Conservation (phyloP, 768 basidiomycete species). For the Amanita molliuscula region DNA sequence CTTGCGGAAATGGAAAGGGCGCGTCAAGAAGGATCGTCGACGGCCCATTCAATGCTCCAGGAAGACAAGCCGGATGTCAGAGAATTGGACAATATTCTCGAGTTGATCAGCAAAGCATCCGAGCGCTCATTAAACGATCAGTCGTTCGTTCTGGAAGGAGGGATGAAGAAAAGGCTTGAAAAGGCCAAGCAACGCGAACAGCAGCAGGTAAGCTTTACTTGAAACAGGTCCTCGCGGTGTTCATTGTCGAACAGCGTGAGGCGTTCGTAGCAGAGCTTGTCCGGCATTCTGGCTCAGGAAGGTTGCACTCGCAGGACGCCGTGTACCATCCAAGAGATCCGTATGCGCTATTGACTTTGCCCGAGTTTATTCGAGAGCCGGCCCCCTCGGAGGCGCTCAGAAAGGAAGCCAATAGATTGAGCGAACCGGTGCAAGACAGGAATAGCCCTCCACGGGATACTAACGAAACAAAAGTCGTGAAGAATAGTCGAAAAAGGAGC, state of each 20-base stretch:
- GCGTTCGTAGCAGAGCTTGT: slow-evolving; percentile 69
- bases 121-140: slow-evolving; percentile 60
- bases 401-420: slow-evolving; percentile 36
- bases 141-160: slow-evolving; percentile 55
- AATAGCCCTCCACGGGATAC: slow-evolving; percentile 5
- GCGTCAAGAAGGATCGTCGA: slow-evolving; percentile 27
- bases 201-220: slow-evolving; percentile 41
- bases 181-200: slow-evolving; percentile 46
- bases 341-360: slow-evolving; percentile 41
- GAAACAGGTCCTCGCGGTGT: slow-evolving; percentile 3
- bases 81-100: slow-evolving; percentile 66
- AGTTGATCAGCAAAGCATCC: slow-evolving; percentile 61
- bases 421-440: slow-evolving; percentile 49
- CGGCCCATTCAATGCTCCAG: slow-evolving; percentile 16
- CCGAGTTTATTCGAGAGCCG: slow-evolving; percentile 54
- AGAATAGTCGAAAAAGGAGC: slow-evolving; percentile 35
- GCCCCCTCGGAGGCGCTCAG: slow-evolving; percentile 25
- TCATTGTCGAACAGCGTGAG: slow-evolving; percentile 38
- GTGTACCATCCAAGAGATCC: slow-evolving; percentile 41
- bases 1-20: slow-evolving; percentile 68
- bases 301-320: slow-evolving; percentile 77
- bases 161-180: slow-evolving; percentile 44
- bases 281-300: slow-evolving; percentile 60
- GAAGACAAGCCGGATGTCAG: slow-evolving; percentile 36
- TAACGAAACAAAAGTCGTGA: slow-evolving; percentile 17